These are phyloP conservation scores for Calophaca sinica DNA, from an alignment of 306 rosid genomes.

Conservation along the genomic window DNA sequence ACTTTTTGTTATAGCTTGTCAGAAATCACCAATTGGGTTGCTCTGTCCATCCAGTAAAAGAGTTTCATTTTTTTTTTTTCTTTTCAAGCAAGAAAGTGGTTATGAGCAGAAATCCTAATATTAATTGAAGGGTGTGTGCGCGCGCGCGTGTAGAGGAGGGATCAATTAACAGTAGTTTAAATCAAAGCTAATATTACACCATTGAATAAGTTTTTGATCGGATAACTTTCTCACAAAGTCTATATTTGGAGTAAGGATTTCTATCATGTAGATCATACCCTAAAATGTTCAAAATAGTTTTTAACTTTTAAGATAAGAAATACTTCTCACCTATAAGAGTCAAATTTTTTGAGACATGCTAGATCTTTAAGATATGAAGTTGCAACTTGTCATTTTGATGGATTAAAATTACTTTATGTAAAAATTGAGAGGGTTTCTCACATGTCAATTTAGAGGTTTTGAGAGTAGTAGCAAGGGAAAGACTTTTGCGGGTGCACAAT, in stretches of 20 bases:
- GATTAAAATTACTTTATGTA: no score
- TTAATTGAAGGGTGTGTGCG: neutral
- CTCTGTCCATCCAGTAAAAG: no score
- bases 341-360: no score
- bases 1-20: no score
- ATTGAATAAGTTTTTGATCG: neutral
- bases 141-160: neutral
- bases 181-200: neutral
- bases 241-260: neutral
- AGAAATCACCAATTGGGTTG: no score
- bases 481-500: neutral
- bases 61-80: neutral
- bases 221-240: neutral
- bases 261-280: neutral
- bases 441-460: conserved; percentile 7
- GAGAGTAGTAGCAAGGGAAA: neutral
- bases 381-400: neutral
- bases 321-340: no score
- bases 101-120: neutral
- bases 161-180: neutral
- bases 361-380: neutral
- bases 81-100: neutral
- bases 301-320: no score
- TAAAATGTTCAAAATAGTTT: no score
- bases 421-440: no score